Evolutionary conservation across 352 stramenopile genomes (phyloP), one percentile per base, ranked within the genome.

Genomic region (Lagenidium giganteum): DNA sequence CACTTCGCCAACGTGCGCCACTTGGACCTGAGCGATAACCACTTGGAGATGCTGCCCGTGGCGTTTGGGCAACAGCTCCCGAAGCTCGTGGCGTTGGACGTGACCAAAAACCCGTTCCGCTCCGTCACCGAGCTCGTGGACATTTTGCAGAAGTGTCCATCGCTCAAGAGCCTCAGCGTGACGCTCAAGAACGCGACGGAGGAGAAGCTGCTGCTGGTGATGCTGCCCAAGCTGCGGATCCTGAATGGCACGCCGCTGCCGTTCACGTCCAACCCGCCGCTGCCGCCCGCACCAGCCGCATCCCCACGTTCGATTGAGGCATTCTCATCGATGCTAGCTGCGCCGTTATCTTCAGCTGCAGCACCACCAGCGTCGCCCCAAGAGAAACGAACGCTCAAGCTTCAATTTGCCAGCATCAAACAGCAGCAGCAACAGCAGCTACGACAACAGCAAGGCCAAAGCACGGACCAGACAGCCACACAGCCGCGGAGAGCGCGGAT

Each of bases 11-110:
- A 63, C 32, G 45, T 79, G 8, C 68, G 70, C 1, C 69, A 86
- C 33, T 53, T 89, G 16, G 63, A 89, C 24, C 47, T 89, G 16
- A 69, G 70, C 18, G 59, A 76, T 18, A 89, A 89, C 37, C 33
- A 46, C 9, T 58, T 89, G 0, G 53, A 55, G 0, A 25, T 40
- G 16, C 47, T 87, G 1, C 73, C 76, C 6, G 13, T 37, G 2
- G 56, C 67, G 26, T 70, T 89, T 24, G 64, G 59, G 0, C 8
- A 38, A 16, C 44, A 59, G 16, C 31, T 87, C 12, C 65, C 73
- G 0, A 60, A 61, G 26, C 64, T 89, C 8, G 71, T 85, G n/a
- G 64, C 73, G 4, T 50, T 89, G 11, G 74, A 89, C 31, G 25
- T 89, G 4, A 67, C 61, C 6, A 53, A 60, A 30, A 89, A 89